Base-by-base conservation (phyloP, 176 grass and related monocot genomes). In the Ensete ventricosum region DNA sequence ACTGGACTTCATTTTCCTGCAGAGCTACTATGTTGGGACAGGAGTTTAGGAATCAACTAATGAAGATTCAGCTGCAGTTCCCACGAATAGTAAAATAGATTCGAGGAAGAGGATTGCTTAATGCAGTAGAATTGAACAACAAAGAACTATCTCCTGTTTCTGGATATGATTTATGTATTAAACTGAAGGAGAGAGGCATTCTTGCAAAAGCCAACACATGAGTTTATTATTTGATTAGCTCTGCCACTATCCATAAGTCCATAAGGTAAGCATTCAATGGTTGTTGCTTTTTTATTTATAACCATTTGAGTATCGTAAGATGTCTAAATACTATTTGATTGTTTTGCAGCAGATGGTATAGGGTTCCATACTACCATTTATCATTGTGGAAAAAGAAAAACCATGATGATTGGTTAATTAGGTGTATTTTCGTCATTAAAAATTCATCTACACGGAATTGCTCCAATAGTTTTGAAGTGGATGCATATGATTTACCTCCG, bases 151-250 rank as follows among this genome's bases (percentile, higher is more conserved):
- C 84, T 34, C 95, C 95, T 72, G 82, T 82, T 77, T 91, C 95
- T 23, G 90, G 88, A 22, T 98, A 98, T 82, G 95, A 94, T 78
- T 78, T 98, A 70, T 98, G 95, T 75, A 89, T 98, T 75, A 91
- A 93, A 79, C 79, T 98, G 68, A 98, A 98, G 84, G 90, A 98
- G 51, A 87, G 95, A 74, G 95, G 90, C 43, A 91, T 98, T 85
- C 82, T 98, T 20, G 95, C 95, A 49, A 98, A 98, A 98, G 77
- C 88, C 95, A 55, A 98, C 95, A 22, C 95, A 98, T 79, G 88
- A 91, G 62, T 89, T 88, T 27, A 87, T 98, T 78, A 98, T 93
- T 64, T 86, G 90, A 22, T 72, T 98, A 69, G 90, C 95, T 21
- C 95, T 88, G 75, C 95, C 95, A 0, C 71, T 93, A 12, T 78